Evolutionary conservation across 2,329 filamentous ascomycete species (phyloP).

Genomic region (Fusarium sp.): DNA sequence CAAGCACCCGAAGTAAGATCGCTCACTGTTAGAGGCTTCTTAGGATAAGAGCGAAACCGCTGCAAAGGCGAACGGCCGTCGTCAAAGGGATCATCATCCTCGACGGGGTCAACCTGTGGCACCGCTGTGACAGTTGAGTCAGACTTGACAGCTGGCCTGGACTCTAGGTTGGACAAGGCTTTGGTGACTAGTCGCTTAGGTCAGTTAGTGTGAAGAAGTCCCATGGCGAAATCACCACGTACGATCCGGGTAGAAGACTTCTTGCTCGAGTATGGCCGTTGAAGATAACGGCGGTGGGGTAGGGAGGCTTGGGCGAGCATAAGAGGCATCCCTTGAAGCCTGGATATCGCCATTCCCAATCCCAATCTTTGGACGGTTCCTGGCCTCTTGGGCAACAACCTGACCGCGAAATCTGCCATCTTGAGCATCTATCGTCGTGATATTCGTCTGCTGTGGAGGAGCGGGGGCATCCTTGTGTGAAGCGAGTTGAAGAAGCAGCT

Average conservation of each 20-base stretch:
- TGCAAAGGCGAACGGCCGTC: conserved; percentile 71
- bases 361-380: background rate
- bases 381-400: conserved; percentile 9
- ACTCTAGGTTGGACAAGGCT: conserved; percentile 46
- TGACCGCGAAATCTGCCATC: conserved; percentile 13
- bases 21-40: conserved; percentile 84
- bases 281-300: conserved; percentile 24
- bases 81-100: conserved; percentile 32
- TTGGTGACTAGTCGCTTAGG: conserved; percentile 71
- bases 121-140: conserved; percentile 24
- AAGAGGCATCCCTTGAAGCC: background rate
- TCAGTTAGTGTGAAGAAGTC: conserved; percentile 65
- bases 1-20: conserved; percentile 90
- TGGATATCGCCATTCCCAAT: conserved; percentile 9
- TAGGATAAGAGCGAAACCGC: conserved; percentile 80
- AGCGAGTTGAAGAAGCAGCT: conserved; percentile 52
- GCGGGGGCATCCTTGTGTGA: conserved; percentile 28
- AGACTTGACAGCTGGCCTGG: conserved; percentile 20
- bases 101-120: background rate
- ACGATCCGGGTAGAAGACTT: conserved; percentile 65
- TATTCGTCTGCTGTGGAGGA: conserved; percentile 13
- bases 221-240: conserved; percentile 42
- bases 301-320: background rate
- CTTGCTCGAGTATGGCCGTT: conserved; percentile 31
- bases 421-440: conserved; percentile 37